Evolutionary conservation across 1,139 yeast genomes (phyloP), one percentile per base, ranked within the genome.

Genomic region (Zhuliangozyma blackwelliae): DNA sequence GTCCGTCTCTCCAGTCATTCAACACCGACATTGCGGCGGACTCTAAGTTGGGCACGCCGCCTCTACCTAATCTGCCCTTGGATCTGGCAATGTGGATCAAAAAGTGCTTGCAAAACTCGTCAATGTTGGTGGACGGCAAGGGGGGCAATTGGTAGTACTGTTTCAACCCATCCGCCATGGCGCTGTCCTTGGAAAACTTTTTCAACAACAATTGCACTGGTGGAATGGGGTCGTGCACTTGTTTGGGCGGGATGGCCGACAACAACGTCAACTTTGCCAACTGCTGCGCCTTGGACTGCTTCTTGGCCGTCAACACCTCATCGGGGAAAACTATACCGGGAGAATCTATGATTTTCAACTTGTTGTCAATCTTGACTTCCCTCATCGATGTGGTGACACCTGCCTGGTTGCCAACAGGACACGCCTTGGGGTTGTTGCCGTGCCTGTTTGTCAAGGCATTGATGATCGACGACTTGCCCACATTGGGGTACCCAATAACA

Each of bases 281-380:
- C 59, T 83, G 89, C 44, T 82, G 87, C 19, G 68, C 61, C 55
- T 68, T 82, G 51, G 69, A 63, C 53, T 64, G 64, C 49, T 65
- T 65, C 53, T 69, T 75, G 32, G 54, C 51, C 51, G 63, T 65
- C 36, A 63, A 53, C 43, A 75, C 74, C 45, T 67, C 73, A 43
- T 82, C 79, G 32, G 98, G 97, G 79, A 92, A 92, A 29, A 94
- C 97, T 47, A 92, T 92, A 57, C 98, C 98, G 35, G 98, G 98
- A 35, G 97, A 88, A 61, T 92, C 98, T 55, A 92, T 73, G 45
- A 92, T 74, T 61, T 85, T 87, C 50, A 92, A 75, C 61, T 89
- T 89, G 55, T 81, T 84, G 59, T 92, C 98, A 44, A 92, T 77
- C 64, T 92, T 92, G 42, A 92, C 89, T 61, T 89, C 95, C 64